phyloP scores from a whole-genome alignment of 176 grass and related monocot genomes.

The Luzula sylvatica region DNA sequence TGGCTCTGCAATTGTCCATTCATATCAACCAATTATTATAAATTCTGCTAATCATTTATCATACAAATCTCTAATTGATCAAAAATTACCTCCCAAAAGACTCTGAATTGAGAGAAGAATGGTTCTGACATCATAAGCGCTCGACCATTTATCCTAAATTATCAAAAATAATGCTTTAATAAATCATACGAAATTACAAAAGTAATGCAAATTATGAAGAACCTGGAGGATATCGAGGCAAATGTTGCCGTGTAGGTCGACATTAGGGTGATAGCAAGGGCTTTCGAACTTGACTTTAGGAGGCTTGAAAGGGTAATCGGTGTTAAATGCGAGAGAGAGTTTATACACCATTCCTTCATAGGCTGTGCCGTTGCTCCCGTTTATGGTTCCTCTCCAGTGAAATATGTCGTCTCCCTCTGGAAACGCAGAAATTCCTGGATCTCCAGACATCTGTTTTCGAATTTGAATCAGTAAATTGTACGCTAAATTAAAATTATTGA shows the following conservation, averaged over 20 bases:
- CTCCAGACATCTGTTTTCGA: conserved; percentile 58
- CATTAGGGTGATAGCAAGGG: conserved; percentile 89
- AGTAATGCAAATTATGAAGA: background rate
- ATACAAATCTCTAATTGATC: background rate
- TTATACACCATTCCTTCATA: conserved; percentile 79
- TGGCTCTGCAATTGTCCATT: conserved; percentile 42
- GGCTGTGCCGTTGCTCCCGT: conserved; percentile 50
- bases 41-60: background rate
- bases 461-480: no score
- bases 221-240: conserved; percentile 91
- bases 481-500: background rate
- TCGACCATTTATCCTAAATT: conserved; percentile 99
- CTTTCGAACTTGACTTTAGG: conserved; percentile 95
- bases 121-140: conserved; percentile 95
- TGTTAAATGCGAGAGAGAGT: conserved; percentile 62
- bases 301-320: conserved; percentile 86
- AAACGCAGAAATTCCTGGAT: conserved; percentile 85
- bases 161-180: no score
- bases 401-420: conserved; percentile 92
- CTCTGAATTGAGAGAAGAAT: conserved; percentile 93
- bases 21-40: no score
- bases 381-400: conserved; percentile 79
- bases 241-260: conserved; percentile 83
- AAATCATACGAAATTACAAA: no score
- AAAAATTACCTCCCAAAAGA: conserved; percentile 60